A percentile compares a stretch with the other conserved stretches of the same genome.
phyloP scores from a whole-genome alignment of 352 stramenopile species.

The Globisporangium cederbergense region DNA sequence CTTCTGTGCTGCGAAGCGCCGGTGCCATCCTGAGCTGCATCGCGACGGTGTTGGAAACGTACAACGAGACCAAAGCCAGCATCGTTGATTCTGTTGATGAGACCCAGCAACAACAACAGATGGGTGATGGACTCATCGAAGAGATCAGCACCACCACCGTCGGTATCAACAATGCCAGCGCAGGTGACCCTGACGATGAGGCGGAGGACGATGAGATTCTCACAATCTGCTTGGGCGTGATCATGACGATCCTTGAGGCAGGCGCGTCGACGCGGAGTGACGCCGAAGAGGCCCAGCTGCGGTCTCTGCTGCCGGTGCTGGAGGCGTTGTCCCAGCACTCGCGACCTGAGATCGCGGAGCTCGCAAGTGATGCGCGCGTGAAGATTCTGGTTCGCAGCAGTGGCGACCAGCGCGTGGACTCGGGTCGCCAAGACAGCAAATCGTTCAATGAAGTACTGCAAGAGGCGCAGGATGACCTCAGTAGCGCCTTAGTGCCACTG shows the following conservation, averaged over 20 bases:
- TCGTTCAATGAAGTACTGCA: conserved; percentile 57
- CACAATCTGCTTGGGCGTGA: conserved; percentile 70
- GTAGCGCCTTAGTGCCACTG: conserved; percentile 61
- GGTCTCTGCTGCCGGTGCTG: conserved; percentile 58
- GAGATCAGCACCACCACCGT: neutral
- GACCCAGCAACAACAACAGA: neutral
- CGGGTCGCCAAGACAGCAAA: conserved; percentile 4
- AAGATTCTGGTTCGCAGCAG: conserved; percentile 54
- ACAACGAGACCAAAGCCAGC: conserved; percentile 19
- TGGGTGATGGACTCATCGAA: conserved; percentile 3
- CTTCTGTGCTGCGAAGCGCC: conserved; percentile 70
- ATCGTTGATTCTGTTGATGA: neutral
- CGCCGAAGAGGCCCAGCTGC: conserved; percentile 54
- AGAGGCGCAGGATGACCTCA: conserved; percentile 53
- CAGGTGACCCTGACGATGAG: conserved; percentile 25
- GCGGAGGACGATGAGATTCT: conserved; percentile 67
- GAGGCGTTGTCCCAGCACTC: conserved; percentile 49
- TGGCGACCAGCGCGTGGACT: conserved; percentile 10
- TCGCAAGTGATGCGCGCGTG: conserved; percentile 59
- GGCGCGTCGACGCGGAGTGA: conserved; percentile 42
- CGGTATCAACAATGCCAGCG: conserved; percentile 7
- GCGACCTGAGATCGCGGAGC: conserved; percentile 64
- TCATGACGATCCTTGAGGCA: conserved; percentile 79
- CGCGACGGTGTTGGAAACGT: conserved; percentile 65
- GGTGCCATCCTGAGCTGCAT: conserved; percentile 66